Percentiles rank a stretch among this genome's conserved stretches.
phyloP scores from a whole-genome alignment of 768 basidiomycete genomes.

The Myochromella boudieri region DNA sequence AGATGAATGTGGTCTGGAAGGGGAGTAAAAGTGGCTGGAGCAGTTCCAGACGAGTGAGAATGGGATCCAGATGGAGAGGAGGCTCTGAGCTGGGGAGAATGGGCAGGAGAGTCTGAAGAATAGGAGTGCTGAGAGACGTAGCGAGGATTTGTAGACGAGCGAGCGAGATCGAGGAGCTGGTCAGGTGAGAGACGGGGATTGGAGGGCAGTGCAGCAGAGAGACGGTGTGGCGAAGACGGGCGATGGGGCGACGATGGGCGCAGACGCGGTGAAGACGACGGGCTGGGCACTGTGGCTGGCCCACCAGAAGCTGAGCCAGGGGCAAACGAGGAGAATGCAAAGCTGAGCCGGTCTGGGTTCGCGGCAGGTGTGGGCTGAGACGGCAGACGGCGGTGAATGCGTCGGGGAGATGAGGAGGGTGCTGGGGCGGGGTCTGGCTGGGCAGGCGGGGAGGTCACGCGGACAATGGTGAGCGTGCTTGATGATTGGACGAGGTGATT shows the following conservation, averaged over 20 bases:
- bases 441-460: constrained; percentile 41
- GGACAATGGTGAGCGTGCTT: constrained; percentile 74
- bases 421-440: constrained; percentile 24
- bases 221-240: constrained; percentile 33
- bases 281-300: constrained; percentile 29
- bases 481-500: constrained; percentile 59
- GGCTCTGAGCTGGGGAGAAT: constrained; percentile 16
- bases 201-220: constrained; percentile 30
- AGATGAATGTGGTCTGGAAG: constrained; percentile 78
- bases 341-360: constrained; percentile 33
- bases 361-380: constrained; percentile 22
- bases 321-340: constrained; percentile 66
- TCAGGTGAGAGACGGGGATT: constrained; percentile 63
- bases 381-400: constrained; percentile 18
- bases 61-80: constrained; percentile 21
- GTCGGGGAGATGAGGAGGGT: constrained; percentile 23
- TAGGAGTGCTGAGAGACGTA: constrained; percentile 18
- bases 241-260: constrained; percentile 50
- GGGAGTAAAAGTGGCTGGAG: constrained; percentile 67
- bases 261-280: constrained; percentile 43
- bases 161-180: constrained; percentile 73
- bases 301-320: constrained; percentile 17
- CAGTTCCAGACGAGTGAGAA: constrained; percentile 12
- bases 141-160: constrained; percentile 50
- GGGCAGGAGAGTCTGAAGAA: constrained; percentile 15